Conservation (phyloP, 768 basidiomycete species). For the Lyophyllum decastes region DNA sequence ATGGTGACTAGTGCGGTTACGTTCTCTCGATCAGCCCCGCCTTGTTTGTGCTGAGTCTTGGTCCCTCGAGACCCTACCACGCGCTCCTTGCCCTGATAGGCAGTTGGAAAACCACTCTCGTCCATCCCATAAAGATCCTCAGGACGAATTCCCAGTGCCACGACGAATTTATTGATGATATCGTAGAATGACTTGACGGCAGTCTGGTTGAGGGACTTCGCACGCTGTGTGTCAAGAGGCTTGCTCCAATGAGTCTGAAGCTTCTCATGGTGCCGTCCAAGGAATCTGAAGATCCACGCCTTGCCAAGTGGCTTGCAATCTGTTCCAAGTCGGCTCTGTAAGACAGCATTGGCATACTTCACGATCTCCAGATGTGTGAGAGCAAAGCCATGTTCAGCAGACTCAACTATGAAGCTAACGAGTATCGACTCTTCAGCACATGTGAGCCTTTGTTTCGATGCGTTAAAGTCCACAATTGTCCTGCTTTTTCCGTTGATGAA, state of each 20-base stretch:
- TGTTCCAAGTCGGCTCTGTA: slow-evolving; percentile 11
- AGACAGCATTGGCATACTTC: slow-evolving; percentile 26
- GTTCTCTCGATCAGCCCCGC: slow-evolving; percentile 32
- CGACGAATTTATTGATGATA: not conserved
- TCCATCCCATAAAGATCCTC: slow-evolving; percentile 38
- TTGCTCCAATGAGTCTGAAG: slow-evolving; percentile 34
- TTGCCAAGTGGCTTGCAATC: slow-evolving; percentile 21
- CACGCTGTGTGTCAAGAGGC: slow-evolving; percentile 30
- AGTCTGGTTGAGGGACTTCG: slow-evolving; percentile 26
- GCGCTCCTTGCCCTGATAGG: not conserved
- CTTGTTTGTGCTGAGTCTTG: slow-evolving; percentile 11
- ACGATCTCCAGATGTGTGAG: slow-evolving; percentile 18
- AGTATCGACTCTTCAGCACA: slow-evolving; percentile 27
- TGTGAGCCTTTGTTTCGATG: slow-evolving; percentile 27
- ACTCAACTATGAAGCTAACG: slow-evolving; percentile 26
- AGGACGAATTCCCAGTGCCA: slow-evolving; percentile 4
- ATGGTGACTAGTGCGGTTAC: slow-evolving; percentile 39
- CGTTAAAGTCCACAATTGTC: slow-evolving; percentile 9
- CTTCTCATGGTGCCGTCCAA: slow-evolving; percentile 23
- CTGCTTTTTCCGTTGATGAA: not conserved
- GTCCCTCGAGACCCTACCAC: not conserved
- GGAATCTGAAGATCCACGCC: slow-evolving; percentile 30
- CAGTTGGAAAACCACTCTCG: slow-evolving; percentile 32
- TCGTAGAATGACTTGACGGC: slow-evolving; percentile 27
- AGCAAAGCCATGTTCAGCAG: slow-evolving; percentile 29